Conservation (phyloP, 768 basidiomycete genomes). For the Tulasnella sp. region DNA sequence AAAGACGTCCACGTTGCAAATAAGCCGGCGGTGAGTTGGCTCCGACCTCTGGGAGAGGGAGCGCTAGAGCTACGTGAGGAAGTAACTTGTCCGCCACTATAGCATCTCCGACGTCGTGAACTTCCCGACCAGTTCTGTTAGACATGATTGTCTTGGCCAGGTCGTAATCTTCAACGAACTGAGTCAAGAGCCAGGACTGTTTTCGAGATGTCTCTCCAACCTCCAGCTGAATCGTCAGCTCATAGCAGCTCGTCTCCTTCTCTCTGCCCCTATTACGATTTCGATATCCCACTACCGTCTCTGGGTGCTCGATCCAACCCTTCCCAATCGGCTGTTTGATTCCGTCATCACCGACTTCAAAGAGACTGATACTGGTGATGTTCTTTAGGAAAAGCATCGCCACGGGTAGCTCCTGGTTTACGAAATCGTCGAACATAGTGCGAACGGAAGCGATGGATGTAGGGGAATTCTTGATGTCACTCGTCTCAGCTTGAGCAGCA, state of each 20-base stretch:
- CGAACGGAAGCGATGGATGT: conserved; percentile 35
- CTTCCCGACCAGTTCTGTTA: conserved; percentile 11
- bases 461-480: conserved; percentile 29
- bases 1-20: conserved; percentile 31
- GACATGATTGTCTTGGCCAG: conserved; percentile 19
- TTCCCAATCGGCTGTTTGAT: conserved; percentile 12
- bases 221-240: not conserved
- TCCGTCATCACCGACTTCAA: conserved; percentile 28
- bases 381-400: conserved; percentile 3
- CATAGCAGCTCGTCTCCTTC: not conserved
- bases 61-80: conserved; percentile 27
- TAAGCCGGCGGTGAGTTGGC: not conserved
- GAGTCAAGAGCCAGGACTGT: not conserved
- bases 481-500: conserved; percentile 27
- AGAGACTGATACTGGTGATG: conserved; percentile 28
- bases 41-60: conserved; percentile 24
- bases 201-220: not conserved
- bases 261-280: conserved; percentile 1
- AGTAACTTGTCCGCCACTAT: conserved; percentile 33
- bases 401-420: not conserved
- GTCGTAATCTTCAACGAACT: conserved; percentile 24
- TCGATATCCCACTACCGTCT: not conserved
- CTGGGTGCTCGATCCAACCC: conserved; percentile 5
- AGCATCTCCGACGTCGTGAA: conserved; percentile 19
- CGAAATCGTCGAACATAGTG: conserved; percentile 25